Conservation (phyloP, 2,329 filamentous ascomycete genomes). For the Alternaria solani region DNA sequence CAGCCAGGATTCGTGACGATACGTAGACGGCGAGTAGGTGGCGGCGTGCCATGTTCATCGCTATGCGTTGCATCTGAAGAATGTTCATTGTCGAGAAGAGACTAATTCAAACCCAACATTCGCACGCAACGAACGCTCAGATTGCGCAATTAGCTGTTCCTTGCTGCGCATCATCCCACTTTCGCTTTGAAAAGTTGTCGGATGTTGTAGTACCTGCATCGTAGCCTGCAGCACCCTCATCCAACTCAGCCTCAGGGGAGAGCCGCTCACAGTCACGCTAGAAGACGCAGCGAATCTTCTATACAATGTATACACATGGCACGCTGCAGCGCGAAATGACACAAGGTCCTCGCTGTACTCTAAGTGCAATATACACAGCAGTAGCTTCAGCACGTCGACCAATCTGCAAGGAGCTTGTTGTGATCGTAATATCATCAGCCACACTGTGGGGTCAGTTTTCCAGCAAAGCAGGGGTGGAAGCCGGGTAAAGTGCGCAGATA, state of each 20-base stretch:
- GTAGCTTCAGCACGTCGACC: conserved; percentile 8
- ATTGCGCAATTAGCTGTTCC: neutral
- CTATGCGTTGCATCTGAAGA: neutral
- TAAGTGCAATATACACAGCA: conserved; percentile 19
- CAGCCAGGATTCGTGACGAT: neutral
- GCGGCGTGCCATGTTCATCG: neutral
- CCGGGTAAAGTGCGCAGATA: conserved; percentile 28
- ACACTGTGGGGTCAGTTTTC: conserved; percentile 8
- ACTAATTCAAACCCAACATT: neutral
- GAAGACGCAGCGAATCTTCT: conserved; percentile 28
- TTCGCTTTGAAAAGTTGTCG: neutral
- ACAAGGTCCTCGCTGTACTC: conserved; percentile 8
- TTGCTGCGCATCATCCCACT: neutral
- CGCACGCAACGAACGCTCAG: neutral
- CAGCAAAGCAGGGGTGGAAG: conserved; percentile 12
- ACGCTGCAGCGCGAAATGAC: conserved; percentile 15
- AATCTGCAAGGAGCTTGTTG: conserved; percentile 8
- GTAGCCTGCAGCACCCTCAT: neutral
- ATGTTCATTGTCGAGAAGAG: neutral
- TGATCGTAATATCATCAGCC: conserved; percentile 6
- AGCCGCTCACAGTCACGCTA: conserved; percentile 17
- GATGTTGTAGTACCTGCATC: neutral
- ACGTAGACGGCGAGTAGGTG: too few relatives aligned
- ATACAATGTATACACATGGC: conserved; percentile 18
- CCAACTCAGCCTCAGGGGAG: conserved; percentile 24